These are phyloP conservation scores for Lactarius deliciosus DNA, from an alignment of 768 basidiomycete genomes.

Conservation along the genomic window DNA sequence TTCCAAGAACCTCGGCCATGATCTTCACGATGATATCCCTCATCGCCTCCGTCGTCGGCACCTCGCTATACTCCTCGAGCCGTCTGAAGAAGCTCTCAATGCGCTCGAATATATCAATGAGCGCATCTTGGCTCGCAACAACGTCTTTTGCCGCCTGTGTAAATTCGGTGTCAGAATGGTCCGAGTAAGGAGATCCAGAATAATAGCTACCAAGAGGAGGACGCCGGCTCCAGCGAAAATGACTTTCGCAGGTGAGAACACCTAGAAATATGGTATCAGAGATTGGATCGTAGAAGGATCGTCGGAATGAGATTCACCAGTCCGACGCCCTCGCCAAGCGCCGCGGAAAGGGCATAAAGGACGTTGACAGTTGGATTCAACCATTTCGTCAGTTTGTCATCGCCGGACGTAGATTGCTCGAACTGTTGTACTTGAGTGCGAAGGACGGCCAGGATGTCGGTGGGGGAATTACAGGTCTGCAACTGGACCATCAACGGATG, in stretches of 20 bases:
- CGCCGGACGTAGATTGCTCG: background rate
- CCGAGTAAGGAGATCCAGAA: background rate
- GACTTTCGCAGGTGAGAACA: background rate
- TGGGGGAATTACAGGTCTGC: background rate
- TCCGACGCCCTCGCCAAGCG: background rate
- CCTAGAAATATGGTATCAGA: background rate
- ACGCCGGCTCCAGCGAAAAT: background rate
- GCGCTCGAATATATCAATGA: background rate
- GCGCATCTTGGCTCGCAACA: background rate
- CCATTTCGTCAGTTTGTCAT: background rate
- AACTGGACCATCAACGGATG: background rate
- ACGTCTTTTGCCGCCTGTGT: background rate
- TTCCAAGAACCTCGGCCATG: background rate
- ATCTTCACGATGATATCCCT: background rate
- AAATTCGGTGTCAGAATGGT: background rate
- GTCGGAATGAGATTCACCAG: background rate
- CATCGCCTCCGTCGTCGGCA: background rate
- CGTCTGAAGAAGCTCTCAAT: background rate
- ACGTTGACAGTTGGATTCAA: background rate
- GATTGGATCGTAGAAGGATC: background rate
- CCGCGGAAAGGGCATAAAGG: background rate
- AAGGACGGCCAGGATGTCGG: background rate
- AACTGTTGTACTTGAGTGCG: background rate
- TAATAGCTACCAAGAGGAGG: background rate
- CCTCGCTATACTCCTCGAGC: background rate